Evolutionary conservation across 768 basidiomycete genomes (phyloP), one percentile per base, ranked within the genome.

Genomic region (Agaricus sinodeliciosus): DNA sequence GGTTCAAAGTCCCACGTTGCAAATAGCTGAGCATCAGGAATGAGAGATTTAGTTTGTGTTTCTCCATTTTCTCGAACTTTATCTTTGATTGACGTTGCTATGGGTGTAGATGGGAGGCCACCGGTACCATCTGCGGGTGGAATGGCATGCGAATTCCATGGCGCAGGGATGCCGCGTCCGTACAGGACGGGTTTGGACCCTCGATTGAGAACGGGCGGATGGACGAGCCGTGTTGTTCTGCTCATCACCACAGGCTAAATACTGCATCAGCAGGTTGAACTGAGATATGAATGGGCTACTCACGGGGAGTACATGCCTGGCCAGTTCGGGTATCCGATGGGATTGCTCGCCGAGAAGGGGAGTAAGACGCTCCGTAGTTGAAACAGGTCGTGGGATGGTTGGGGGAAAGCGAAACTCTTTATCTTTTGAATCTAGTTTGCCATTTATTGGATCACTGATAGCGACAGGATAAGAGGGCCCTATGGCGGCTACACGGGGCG

Each of bases 291-390:
- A 46, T 28, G 37, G n/a, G 22, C 41, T 18, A 73, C 84, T 56
- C 63, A 89, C 87, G 34, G 85, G 79, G 45, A 91, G 78, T 9
- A 85, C 77, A 56, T 76, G 72, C 22, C 82, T 73, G 8, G 87
- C 80, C 43, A 91, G 70, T 48, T 82, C 79, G 6, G 86, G 85
- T 43, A 90, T 72, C 50, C 84, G 71, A 11, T 82, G 83, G 1
- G 71, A 69, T 57, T 87, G 85, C 49, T 84, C 77, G 50, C 79
- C 81, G 18, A 84, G 72, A 22, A 84, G 73, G 1, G 87, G 84
- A 2, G 82, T 75, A 25, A 92, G 68, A 42, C 80, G 75, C 54
- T 78, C 78, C 5, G 59, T 66, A 1, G 68, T 65, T 15, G 72
- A 67, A 9, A 79, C 73, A 25, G 74, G 69, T 35, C 73, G 70